Evolutionary conservation across 371 early-diverging fungal species (phyloP), one percentile per base, ranked within the genome.

Genomic region (Amoeboradix gromovi): DNA sequence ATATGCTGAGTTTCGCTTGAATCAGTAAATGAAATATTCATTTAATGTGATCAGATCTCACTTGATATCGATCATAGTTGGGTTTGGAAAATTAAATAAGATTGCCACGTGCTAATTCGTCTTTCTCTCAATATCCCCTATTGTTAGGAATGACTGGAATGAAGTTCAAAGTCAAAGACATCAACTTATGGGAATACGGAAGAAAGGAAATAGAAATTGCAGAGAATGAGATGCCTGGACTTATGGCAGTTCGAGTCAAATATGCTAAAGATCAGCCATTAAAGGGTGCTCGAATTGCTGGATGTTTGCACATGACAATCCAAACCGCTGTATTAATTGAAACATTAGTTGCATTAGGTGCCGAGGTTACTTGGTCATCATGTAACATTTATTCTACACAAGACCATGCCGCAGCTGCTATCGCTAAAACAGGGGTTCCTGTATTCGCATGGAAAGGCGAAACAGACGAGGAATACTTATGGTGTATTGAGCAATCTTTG

Each of bases 341-440:
- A 83, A 93, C 95, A 71, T 83, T 97, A 72, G 82, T 84, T 71
- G 87, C 84, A 71, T 85, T 97, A 72, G 98, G 98, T 78, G 98
- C 98, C 71, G 84, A 94, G 77, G 66, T 95, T 67, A 83, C 96
- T 78, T 97, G 98, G 98, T 89, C 91, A 74, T 91, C 92, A 70
- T 97, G 95, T 83, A 95, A 97, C 88, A 94, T 94, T 70, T 94
- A 94, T 86, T 93, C 94, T 72, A 97, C 98, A 70, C 96, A 97
- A 79, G 94, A 95, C 80, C 95, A 95, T 76, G 83, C 83, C 68
- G 83, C 83, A 68, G 82, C 83, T 70, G 83, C 83, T 73, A 80
- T 83, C 66, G 83, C 80, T 70, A 69, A 67, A 70, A 69, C 74
- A 68, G 82, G 82, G 30, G 72, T 82, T 74, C 81, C 82, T 72